Percentiles rank a stretch among this genome's conserved stretches.
phyloP scores from a whole-genome alignment of 345 rosid genomes.

The Bruguiera parviflora region DNA sequence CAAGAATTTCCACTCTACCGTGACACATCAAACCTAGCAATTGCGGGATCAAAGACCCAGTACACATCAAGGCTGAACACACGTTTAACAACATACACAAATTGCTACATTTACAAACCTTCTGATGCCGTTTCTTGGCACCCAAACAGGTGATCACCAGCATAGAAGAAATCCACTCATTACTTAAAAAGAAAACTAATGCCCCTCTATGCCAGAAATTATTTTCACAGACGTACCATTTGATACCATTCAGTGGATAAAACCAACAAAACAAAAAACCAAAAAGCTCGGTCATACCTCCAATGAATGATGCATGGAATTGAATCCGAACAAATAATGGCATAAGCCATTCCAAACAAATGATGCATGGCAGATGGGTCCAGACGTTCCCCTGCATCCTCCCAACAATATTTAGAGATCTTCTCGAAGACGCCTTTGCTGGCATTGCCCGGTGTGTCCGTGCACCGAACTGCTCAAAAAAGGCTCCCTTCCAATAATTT shows the following conservation, averaged over 20 bases:
- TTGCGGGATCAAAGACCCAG: no score
- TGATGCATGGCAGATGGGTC: background rate
- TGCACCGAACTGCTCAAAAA: background rate
- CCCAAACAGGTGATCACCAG: background rate
- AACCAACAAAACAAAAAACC: background rate
- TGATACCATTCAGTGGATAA: conserved; percentile 6
- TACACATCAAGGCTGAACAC: no score
- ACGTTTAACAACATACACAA: background rate
- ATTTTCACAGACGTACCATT: background rate
- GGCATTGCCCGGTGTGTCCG: background rate
- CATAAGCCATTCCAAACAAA: no score
- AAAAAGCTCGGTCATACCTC: background rate
- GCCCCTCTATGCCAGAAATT: conserved; percentile 5
- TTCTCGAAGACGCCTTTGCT: conserved; percentile 1
- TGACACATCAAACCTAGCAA: no score
- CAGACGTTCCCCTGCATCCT: background rate
- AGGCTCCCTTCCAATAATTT: background rate
- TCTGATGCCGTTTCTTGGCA: background rate
- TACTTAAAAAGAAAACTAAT: background rate
- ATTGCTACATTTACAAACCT: conserved; percentile 3
- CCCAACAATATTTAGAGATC: background rate
- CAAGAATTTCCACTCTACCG: no score
- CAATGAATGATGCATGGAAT: background rate
- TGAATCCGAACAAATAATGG: background rate
- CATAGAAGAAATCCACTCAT: conserved; percentile 2